A percentile compares a stretch with the other conserved stretches of the same genome.
These are phyloP conservation scores for Dentipellis fragilis DNA, from an alignment of 768 basidiomycete species.

Conservation along the genomic window DNA sequence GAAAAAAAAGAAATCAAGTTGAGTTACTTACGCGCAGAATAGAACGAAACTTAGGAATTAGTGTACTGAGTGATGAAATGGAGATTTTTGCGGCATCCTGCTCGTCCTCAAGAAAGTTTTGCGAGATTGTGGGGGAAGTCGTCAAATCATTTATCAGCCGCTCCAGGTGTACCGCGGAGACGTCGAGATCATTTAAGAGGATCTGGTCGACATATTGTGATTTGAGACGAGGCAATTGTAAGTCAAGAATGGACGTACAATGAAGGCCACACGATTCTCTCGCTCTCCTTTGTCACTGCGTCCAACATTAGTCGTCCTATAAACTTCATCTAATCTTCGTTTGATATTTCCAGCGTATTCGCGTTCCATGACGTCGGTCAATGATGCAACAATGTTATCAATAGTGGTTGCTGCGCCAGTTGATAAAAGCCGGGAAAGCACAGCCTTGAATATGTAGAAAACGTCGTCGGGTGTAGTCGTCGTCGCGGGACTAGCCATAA, in stretches of 20 bases:
- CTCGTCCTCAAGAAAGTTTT: conserved; percentile 59
- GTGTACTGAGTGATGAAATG: conserved; percentile 39
- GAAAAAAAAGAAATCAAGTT: too few relatives aligned
- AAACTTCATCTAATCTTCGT: conserved; percentile 83
- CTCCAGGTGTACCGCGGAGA: conserved; percentile 84
- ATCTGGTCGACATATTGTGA: conserved; percentile 37
- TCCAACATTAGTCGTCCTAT: conserved; percentile 39
- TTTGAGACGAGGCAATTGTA: not conserved
- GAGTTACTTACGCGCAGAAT: conserved; percentile 52
- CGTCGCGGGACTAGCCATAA: conserved; percentile 46
- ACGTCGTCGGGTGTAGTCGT: conserved; percentile 88
- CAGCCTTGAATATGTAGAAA: conserved; percentile 89
- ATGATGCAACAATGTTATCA: conserved; percentile 45
- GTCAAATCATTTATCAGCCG: conserved; percentile 62
- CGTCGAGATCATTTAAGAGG: conserved; percentile 87
- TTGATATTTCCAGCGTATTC: conserved; percentile 78
- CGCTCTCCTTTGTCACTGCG: conserved; percentile 71
- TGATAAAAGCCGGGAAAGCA: conserved; percentile 67
- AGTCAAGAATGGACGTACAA: conserved; percentile 41
- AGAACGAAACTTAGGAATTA: conserved; percentile 57
- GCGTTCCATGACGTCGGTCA: conserved; percentile 69
- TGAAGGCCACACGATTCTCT: conserved; percentile 71
- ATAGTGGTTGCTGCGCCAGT: conserved; percentile 60
- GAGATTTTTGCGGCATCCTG: conserved; percentile 37
- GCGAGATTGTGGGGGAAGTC: conserved; percentile 42